phyloP scores from a whole-genome alignment of 371 early-diverging fungal species.

The Apophysomyces variabilis region DNA sequence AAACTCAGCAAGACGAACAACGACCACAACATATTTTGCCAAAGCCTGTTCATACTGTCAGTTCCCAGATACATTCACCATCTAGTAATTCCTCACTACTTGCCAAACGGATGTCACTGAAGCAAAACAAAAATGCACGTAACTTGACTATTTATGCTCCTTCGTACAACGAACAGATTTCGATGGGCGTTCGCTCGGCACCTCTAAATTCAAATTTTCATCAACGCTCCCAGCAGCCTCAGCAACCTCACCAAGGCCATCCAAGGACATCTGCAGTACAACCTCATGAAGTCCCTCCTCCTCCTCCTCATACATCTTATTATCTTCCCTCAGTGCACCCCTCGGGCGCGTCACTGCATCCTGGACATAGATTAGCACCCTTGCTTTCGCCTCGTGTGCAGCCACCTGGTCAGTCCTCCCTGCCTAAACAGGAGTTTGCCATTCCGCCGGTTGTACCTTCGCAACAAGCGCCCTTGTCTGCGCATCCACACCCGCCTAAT shows the following conservation, averaged over 20 bases:
- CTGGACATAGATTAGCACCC: slow-evolving; percentile 37
- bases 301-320: slow-evolving; percentile 8
- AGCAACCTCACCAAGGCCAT: slow-evolving; percentile 25
- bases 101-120: slow-evolving; percentile 34
- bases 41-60: slow-evolving; percentile 45
- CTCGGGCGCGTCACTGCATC: slow-evolving; percentile 16
- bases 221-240: slow-evolving; percentile 32
- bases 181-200: slow-evolving; percentile 58
- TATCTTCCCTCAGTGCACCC: slow-evolving; percentile 31
- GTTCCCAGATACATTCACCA: slow-evolving; percentile 33
- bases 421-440: slow-evolving; percentile 42
- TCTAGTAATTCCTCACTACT: slow-evolving; percentile 25
- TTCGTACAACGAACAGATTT: slow-evolving; percentile 53
- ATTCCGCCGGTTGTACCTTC: slow-evolving; percentile 57
- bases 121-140: slow-evolving; percentile 54
- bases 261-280: slow-evolving; percentile 25
- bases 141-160: slow-evolving; percentile 63
- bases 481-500: slow-evolving; percentile 18
- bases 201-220: slow-evolving; percentile 59
- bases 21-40: slow-evolving; percentile 25
- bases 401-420: slow-evolving; percentile 19
- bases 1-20: slow-evolving; percentile 1
- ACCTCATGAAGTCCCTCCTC: slow-evolving; percentile 11
- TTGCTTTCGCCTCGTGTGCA: slow-evolving; percentile 33
- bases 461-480: slow-evolving; percentile 44